These are phyloP conservation scores for Phoma sp. DNA, from an alignment of 2,329 filamentous ascomycete genomes.

Conservation along the genomic window DNA sequence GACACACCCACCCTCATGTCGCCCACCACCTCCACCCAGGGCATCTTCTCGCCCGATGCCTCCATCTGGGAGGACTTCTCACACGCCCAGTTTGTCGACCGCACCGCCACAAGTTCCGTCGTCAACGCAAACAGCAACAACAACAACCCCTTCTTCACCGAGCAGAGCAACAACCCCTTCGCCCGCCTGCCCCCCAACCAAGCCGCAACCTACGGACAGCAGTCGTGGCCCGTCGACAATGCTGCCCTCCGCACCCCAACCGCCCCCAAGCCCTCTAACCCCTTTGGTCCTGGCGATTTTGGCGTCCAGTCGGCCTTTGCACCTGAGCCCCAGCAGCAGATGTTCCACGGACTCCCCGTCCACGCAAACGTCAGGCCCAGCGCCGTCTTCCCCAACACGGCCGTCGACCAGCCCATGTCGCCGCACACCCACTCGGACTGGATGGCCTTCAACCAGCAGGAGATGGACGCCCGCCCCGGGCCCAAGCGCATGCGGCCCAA, in stretches of 20 bases:
- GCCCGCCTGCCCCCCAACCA: slow-evolving; percentile 64
- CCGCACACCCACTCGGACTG: slow-evolving; percentile 67
- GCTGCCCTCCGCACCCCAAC: slow-evolving; percentile 78
- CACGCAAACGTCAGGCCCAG: slow-evolving; percentile 54
- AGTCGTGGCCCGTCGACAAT: slow-evolving; percentile 67
- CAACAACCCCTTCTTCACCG: slow-evolving; percentile 55
- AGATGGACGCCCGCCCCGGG: slow-evolving; percentile 57
- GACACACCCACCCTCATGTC: slow-evolving; percentile 56
- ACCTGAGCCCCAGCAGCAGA: slow-evolving; percentile 51
- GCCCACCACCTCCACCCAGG: slow-evolving; percentile 55
- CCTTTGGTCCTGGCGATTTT: slow-evolving; percentile 60
- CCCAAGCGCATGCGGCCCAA: slow-evolving; percentile 67
- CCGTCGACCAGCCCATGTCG: slow-evolving; percentile 60
- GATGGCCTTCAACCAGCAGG: slow-evolving; percentile 58
- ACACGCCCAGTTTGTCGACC: slow-evolving; percentile 47
- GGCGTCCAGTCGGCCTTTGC: slow-evolving; percentile 54
- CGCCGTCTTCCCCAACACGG: slow-evolving; percentile 56
- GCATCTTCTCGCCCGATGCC: slow-evolving; percentile 60
- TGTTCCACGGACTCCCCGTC: slow-evolving; percentile 48
- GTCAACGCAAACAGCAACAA: slow-evolving; percentile 47
- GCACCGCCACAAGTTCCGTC: slow-evolving; percentile 45
- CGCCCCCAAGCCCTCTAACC: slow-evolving; percentile 74
- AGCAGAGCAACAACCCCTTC: slow-evolving; percentile 65
- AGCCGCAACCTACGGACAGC: slow-evolving; percentile 55
- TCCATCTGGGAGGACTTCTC: slow-evolving; percentile 57